Percentiles rank a stretch among this genome's conserved stretches.
These are phyloP conservation scores for Sugiyamaella grinbergsii DNA, from an alignment of 1,139 yeast genomes.

Conservation along the genomic window DNA sequence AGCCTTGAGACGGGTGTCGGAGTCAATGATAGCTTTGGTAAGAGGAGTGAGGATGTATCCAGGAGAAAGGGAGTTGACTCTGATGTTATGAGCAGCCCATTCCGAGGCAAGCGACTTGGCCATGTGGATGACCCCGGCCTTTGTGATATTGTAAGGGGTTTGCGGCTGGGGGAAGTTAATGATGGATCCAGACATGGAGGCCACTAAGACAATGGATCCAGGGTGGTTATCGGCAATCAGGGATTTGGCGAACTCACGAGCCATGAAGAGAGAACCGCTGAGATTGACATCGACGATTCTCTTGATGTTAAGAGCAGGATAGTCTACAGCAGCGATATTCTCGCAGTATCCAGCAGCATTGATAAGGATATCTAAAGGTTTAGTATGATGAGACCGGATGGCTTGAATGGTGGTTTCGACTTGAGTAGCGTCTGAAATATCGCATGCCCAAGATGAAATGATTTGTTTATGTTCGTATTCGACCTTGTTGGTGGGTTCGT, in stretches of 20 bases:
- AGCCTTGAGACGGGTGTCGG: slow-evolving; percentile 52
- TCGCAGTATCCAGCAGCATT: slow-evolving; percentile 88
- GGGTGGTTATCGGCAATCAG: slow-evolving; percentile 52
- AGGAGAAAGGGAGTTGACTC: slow-evolving; percentile 80
- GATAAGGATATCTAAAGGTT: slow-evolving; percentile 63
- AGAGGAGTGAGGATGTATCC: slow-evolving; percentile 76
- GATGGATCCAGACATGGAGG: slow-evolving; percentile 83
- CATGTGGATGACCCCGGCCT: slow-evolving; percentile 82
- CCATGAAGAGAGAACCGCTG: slow-evolving; percentile 72
- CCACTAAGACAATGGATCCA: slow-evolving; percentile 75
- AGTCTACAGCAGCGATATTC: slow-evolving; percentile 74
- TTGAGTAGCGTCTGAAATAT: slow-evolving; percentile 64
- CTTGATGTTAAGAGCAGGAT: slow-evolving; percentile 72
- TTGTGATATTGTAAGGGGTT: slow-evolving; percentile 82
- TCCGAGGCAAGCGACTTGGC: slow-evolving; percentile 78
- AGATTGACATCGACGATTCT: slow-evolving; percentile 70
- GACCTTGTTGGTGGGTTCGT: slow-evolving; percentile 23
- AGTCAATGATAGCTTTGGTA: slow-evolving; percentile 58
- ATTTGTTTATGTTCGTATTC: slow-evolving; percentile 26
- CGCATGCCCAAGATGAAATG: slow-evolving; percentile 72
- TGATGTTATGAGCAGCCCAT: slow-evolving; percentile 76
- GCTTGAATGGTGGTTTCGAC: slow-evolving; percentile 60
- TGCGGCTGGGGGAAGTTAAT: slow-evolving; percentile 85
- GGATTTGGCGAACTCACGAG: slow-evolving; percentile 66
- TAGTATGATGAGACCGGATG: slow-evolving; percentile 55